These are phyloP conservation scores for Dothistroma septosporum DNA, from an alignment of 2,329 filamentous ascomycete species.

Conservation along the genomic window DNA sequence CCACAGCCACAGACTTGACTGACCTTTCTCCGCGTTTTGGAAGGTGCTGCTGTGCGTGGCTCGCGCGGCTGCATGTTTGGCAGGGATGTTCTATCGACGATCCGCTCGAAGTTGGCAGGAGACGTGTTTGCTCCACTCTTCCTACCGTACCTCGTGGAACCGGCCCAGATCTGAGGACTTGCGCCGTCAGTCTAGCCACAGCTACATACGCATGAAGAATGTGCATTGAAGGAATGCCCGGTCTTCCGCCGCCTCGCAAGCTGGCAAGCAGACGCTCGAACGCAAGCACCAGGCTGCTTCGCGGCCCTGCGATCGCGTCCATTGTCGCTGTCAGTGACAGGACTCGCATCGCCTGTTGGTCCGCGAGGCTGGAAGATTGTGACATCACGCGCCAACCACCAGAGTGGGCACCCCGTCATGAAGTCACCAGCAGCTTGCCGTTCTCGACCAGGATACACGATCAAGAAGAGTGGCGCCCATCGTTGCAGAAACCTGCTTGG, in stretches of 20 bases:
- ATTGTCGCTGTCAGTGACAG: not conserved
- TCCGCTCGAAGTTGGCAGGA: not conserved
- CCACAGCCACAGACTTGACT: not conserved
- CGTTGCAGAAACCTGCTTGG: conserved; percentile 20
- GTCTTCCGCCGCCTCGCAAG: not conserved
- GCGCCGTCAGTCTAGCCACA: not conserved
- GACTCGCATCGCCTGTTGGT: not conserved
- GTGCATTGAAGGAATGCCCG: not conserved
- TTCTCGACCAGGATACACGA: conserved; percentile 8
- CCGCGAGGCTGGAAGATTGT: conserved; percentile 4
- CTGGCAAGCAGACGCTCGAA: not conserved
- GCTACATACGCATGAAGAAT: not conserved
- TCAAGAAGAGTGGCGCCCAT: conserved; percentile 12
- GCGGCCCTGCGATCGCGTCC: not conserved
- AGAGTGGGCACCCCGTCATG: conserved; percentile 11
- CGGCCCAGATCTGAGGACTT: not conserved
- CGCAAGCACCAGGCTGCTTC: not conserved
- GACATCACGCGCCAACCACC: conserved; percentile 3
- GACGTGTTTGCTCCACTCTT: not conserved
- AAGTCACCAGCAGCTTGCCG: conserved; percentile 13
- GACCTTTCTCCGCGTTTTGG: conserved; percentile 2
- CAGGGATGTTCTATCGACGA: not conserved
- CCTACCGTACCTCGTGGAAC: not conserved
- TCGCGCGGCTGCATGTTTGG: not conserved
- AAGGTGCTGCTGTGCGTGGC: not conserved